phyloP scores from a whole-genome alignment of 305 asterid species.

The Fraxinus albicans region DNA sequence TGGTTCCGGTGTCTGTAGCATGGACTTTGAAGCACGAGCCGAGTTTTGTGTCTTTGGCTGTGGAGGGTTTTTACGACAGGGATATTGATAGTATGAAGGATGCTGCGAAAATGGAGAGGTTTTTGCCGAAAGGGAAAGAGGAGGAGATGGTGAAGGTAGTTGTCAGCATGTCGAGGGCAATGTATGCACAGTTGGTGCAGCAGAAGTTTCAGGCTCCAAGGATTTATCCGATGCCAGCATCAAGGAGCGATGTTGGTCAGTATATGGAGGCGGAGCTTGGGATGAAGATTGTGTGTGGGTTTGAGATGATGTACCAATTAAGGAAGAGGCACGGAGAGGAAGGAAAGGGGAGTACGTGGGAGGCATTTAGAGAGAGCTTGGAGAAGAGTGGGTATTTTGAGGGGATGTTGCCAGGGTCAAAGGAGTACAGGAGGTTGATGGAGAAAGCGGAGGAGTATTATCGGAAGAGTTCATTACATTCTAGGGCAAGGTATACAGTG shows the following conservation, averaged over 20 bases:
- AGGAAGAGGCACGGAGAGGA: constrained; percentile 70
- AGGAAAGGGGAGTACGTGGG: constrained; percentile 96
- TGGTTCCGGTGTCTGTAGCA: constrained; percentile 67
- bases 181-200: constrained; percentile 89
- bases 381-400: constrained; percentile 72
- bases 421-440: constrained; percentile 68
- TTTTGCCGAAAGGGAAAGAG: constrained; percentile 55
- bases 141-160: constrained; percentile 73
- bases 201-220: constrained; percentile 83
- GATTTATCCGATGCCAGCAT: constrained; percentile 70
- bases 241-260: constrained; percentile 50
- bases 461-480: constrained; percentile 54
- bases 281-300: constrained; percentile 86
- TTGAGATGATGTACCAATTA: constrained; percentile 89
- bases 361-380: constrained; percentile 63
- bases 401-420: constrained; percentile 81
- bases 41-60: constrained; percentile 59
- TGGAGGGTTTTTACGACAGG: constrained; percentile 87
- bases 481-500: constrained; percentile 51
- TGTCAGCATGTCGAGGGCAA: constrained; percentile 81
- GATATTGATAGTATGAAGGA: constrained; percentile 84
- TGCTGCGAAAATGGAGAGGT: constrained; percentile 75
- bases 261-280: constrained; percentile 83
- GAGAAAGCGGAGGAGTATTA: constrained; percentile 75
- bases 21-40: constrained; percentile 77